Evolutionary conservation across 306 rosid genomes (phyloP), one percentile per base, ranked within the genome.

Genomic region (Nissolia schottii): DNA sequence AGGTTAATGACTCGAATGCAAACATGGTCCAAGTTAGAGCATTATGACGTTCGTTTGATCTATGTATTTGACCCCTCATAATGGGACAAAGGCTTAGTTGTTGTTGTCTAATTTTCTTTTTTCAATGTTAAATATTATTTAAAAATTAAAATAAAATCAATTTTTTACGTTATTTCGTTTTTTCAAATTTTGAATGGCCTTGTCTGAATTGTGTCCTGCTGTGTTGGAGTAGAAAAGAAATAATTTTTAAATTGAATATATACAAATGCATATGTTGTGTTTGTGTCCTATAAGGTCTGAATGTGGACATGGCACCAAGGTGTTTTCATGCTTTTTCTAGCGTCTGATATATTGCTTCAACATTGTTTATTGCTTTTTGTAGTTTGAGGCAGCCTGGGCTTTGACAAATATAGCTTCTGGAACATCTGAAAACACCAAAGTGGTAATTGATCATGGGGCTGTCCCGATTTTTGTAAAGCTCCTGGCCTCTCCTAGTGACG

Each of bases 311-410:
- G 50, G n/a, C n/a, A n/a, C n/a, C n/a, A n/a, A n/a, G n/a, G n/a
- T n/a, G n/a, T n/a, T n/a, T n/a, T n/a, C n/a, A n/a, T n/a, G n/a
- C n/a, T n/a, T n/a, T n/a, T n/a, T n/a, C n/a, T n/a, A n/a, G n/a
- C n/a, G n/a, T n/a, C 3, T 23, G 56, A 3, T 54, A 18, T 50
- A 12, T 62, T 37, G 18, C 68, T 58, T 28, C 67, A 43, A 62
- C 19, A 38, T 78, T 51, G 14, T 57, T 2, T 32, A 25, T 48
- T 54, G 53, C 7, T 58, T 75, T 45, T 4, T 88, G 78, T 80
- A 91, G 99, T 95, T 95, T 76, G 99, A 95, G 78, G 97, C 99
- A 13, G 97, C 99, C 43, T 95, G 99, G 97, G 99, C 99, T 74
- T 84, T 95, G 77, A 95, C 99, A 48, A 95, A 95, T 71, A 95